Evolutionary conservation across 768 basidiomycete genomes (phyloP), one percentile per base, ranked within the genome.

Genomic region (Thelephora ganbajun): DNA sequence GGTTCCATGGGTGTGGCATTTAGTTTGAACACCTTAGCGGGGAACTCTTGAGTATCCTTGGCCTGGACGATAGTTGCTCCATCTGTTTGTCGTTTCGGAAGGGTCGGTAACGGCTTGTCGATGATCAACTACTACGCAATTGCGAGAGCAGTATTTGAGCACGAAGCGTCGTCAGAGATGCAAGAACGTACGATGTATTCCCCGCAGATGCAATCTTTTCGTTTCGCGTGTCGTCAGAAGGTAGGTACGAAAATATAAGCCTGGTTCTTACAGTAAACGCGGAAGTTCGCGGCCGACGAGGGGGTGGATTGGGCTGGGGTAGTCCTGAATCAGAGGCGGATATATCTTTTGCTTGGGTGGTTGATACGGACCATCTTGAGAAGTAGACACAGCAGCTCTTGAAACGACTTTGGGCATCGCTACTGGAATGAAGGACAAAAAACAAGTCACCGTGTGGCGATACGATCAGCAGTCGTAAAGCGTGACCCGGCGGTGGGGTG

Each of bases 341-440:
- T 41, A 50, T 43, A 46, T 42, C 52, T 45, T 47, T 41, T 11
- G 46, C 26, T 41, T 9, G 30, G 36, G 12, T n/a, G 11, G 18
- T 18, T 45, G 33, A 36, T 4, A 64, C 74, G 51, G 45, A 87
- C 87, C 86, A 60, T 88, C 84, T 33, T 87, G 79, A 3, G 89
- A 92, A 2, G 89, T 87, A 7, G 90, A 91, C 51, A 91, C 77
- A 3, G 86, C 82, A 36, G 86, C 91, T 54, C 88, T 77, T 2
- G 89, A 90, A 58, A 92, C 76, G 52, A 96, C 86, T 63, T 93
- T 93, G 46, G 91, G 91, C 91, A 94, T 94, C 49, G 54, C 46
- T 14, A 42, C n/a, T 12, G 46, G 33, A 11, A 35, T 35, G 16
- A 22, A 33, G 13, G n/a, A n/a, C n/a, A 16, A 22, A 12, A 20